Base-by-base conservation (phyloP, 75 land plant genomes). In the Pinus taeda region DNA sequence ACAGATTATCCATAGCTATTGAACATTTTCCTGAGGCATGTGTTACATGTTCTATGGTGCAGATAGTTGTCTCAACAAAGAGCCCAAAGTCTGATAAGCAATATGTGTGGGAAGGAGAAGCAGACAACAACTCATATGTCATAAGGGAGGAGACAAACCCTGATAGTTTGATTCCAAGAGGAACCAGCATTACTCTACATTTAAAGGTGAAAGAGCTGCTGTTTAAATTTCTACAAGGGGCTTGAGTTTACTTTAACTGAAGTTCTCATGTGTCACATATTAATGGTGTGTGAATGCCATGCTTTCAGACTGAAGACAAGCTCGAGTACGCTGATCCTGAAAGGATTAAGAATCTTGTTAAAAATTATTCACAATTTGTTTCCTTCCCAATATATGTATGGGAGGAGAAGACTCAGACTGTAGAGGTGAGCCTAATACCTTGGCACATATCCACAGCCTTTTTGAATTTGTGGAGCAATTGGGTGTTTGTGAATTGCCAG, bases 351-450 rank as follows among this genome's bases (percentile, higher is more conserved):
- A 91, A 74, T 75, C 94, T 97, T 59, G 98, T 97, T 76, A 95
- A 93, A 73, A 93, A 91, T 70, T 97, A 97, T 58, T 97, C 99
- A 3, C 98, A 93, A 76, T 97, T 97, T 76, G 91, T 97, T 73
- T 97, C 99, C 20, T 97, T 97, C 78, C 99, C 99, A n/a, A 97
- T 97, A 33, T 97, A 91, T 76, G 87, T 90, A 29, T 96, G 98
- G 94, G 91, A 91, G 73, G 98, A 97, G 79, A 97, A 95, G 76
- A 84, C 93, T 45, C 85, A 74, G 59, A 85, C 89, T 20, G 90
- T 92, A 70, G 96, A 95, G 96, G 99, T 93, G 75, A 45, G 60
- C 39, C 22, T 4, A 37, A 74, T 77, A 20, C 21, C 17, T 24
- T 30, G 3, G 37, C 26, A 22, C 18, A 56, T 26, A 22, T 15